These are phyloP conservation scores for Colletotrichum shisoi DNA, from an alignment of 2,329 filamentous ascomycete species.

Conservation along the genomic window DNA sequence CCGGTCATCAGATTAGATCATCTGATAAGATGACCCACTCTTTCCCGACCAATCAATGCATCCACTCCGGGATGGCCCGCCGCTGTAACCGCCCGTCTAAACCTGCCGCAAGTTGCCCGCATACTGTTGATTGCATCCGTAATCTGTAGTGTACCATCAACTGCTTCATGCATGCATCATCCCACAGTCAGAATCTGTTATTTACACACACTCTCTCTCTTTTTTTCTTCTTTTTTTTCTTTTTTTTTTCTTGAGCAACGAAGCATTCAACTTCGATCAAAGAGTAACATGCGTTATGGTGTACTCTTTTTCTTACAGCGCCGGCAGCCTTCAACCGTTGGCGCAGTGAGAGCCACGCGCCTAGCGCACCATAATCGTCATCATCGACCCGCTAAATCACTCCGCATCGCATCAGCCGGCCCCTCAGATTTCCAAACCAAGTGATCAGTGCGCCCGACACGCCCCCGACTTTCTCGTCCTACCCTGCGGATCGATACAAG, in stretches of 20 bases:
- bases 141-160: too few relatives aligned
- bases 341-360: neutral
- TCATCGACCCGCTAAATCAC: slow-evolving; percentile 12
- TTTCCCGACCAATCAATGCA: slow-evolving; percentile 19
- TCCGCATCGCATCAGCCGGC: slow-evolving; percentile 15
- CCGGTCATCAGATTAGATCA: slow-evolving; percentile 38
- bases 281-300: neutral
- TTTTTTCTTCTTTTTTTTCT: too few relatives aligned
- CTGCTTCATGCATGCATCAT: neutral
- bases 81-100: slow-evolving; percentile 26
- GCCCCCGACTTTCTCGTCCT: neutral
- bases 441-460: neutral
- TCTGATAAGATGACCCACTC: slow-evolving; percentile 35
- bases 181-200: neutral
- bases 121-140: neutral
- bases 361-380: neutral
- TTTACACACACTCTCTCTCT: neutral
- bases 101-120: neutral
- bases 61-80: neutral
- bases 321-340: neutral
- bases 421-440: neutral
- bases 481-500: neutral
- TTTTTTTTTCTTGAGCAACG: too few relatives aligned
- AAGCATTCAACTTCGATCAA: neutral
- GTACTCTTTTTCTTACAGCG: too few relatives aligned